phyloP scores from a whole-genome alignment of 345 rosid genomes.

The Triadica sebifera region DNA sequence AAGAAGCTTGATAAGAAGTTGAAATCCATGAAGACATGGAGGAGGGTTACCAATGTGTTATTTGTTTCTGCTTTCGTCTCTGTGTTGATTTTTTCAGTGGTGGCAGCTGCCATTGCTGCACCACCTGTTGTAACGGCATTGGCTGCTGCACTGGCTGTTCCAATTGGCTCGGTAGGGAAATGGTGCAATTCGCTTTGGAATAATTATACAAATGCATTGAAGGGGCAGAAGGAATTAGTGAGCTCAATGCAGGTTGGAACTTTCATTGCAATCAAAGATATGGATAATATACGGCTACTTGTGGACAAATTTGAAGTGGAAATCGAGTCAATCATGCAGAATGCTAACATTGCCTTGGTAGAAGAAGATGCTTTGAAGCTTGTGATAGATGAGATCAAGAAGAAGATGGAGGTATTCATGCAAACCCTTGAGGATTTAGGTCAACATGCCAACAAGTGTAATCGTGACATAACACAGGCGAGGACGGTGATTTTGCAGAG shows the following conservation, averaged over 20 bases:
- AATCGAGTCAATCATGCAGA: constrained; percentile 54
- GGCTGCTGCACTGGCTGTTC: constrained; percentile 67
- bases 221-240: constrained; percentile 53
- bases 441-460: constrained; percentile 59
- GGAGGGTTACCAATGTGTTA: constrained; percentile 66
- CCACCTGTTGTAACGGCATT: constrained; percentile 69
- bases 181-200: constrained; percentile 76
- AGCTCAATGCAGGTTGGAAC: constrained; percentile 49
- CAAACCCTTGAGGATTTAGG: constrained; percentile 59
- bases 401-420: constrained; percentile 53
- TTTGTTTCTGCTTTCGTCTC: constrained; percentile 69
- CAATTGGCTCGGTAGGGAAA: constrained; percentile 67
- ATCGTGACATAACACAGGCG: constrained; percentile 62
- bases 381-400: constrained; percentile 80
- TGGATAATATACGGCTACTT: constrained; percentile 61
- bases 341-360: constrained; percentile 47
- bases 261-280: constrained; percentile 52
- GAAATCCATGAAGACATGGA: constrained; percentile 61
- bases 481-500: constrained; percentile 67
- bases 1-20: constrained; percentile 66
- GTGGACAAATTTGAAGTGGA: constrained; percentile 50
- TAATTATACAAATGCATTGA: constrained; percentile 50
- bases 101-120: constrained; percentile 82
- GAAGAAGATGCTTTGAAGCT: constrained; percentile 58
- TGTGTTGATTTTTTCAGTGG: constrained; percentile 74